Evolutionary conservation across 148 eudicot species (phyloP), one percentile per base, ranked within the genome.

Genomic region (Dysphania ambrosioides): DNA sequence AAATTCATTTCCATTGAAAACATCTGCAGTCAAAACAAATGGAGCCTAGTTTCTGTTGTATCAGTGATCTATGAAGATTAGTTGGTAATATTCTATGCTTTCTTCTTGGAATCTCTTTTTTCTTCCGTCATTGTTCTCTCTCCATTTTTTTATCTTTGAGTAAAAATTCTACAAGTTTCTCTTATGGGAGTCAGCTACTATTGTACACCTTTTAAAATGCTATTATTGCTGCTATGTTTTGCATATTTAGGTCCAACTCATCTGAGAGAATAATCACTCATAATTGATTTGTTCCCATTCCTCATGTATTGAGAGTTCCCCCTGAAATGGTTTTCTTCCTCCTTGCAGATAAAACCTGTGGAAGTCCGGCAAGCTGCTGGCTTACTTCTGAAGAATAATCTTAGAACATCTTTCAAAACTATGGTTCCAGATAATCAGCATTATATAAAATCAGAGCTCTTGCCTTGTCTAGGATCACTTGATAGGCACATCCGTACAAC

Each of bases 351-450:
- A 35, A 89, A 86, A 58, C 82, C 96, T 26, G 79, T 89, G 73
- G 99, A 92, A 83, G 87, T 92, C 51, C 87, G 97, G 59, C 99
- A 95, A 82, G 99, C 97, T 75, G 96, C 99, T 72, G 99, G 99
- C 29, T 81, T 95, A 78, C 94, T 92, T 64, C 75, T 95, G 83
- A 95, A 95, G 78, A 95, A 95, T 80, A 95, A 95, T 84, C 88
- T 95, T 11, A 85, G 91, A 85, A 76, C 77, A 79, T 82, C 91
- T 71, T 90, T 86, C 65, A 85, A 87, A 40, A 80, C 87, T 47
- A 87, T 90, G 91, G 77, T 89, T 38, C 86, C 85, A 55, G 81
- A 86, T 56, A 85, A 82, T 80, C 94, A 88, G 88, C 91, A 90
- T 63, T 92, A 86, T 72, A 89, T 95, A 75, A 92, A 92, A 76